Percentiles rank a stretch among this genome's conserved stretches.
These are phyloP conservation scores for Gossypium australe DNA, from an alignment of 345 rosid species.

Conservation along the genomic window DNA sequence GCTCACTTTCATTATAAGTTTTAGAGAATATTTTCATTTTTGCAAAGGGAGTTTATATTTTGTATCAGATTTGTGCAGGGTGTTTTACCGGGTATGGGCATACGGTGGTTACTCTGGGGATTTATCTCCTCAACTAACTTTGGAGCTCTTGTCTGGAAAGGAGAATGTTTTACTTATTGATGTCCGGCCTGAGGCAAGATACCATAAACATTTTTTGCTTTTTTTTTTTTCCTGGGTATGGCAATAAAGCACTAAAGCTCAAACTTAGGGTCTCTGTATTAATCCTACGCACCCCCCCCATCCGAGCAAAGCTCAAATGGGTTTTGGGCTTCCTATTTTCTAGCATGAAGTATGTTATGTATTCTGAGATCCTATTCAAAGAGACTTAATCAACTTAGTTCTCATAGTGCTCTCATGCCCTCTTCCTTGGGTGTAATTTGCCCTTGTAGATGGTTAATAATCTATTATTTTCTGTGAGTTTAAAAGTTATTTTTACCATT, in stretches of 20 bases:
- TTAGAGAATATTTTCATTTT: slow-evolving; percentile 18
- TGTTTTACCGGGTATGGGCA: slow-evolving; percentile 60
- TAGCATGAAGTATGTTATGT: neutral
- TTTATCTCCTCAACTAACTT: slow-evolving; percentile 65
- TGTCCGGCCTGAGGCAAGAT: slow-evolving; percentile 94
- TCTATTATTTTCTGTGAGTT: neutral
- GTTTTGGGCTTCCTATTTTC: neutral
- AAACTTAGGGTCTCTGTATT: neutral
- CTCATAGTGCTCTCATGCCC: neutral
- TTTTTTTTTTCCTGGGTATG: slow-evolving; percentile 9
- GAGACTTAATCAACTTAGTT: slow-evolving; percentile 15
- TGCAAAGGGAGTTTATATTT: slow-evolving; percentile 41
- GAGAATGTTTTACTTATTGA: slow-evolving; percentile 74
- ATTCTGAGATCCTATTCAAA: neutral
- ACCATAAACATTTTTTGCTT: slow-evolving; percentile 22
- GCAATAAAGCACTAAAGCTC: neutral
- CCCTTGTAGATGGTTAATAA: slow-evolving; percentile 10
- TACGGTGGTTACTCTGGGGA: slow-evolving; percentile 89
- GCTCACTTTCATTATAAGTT: slow-evolving; percentile 10
- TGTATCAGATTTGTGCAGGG: slow-evolving; percentile 89
- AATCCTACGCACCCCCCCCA: neutral
- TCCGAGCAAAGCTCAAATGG: neutral
- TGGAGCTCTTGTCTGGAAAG: slow-evolving; percentile 64
- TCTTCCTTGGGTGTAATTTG: slow-evolving; percentile 6
- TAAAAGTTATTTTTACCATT: neutral